Evolutionary conservation across 176 grass and related monocot genomes (phyloP).

Genomic region (Eragrostis curvula): DNA sequence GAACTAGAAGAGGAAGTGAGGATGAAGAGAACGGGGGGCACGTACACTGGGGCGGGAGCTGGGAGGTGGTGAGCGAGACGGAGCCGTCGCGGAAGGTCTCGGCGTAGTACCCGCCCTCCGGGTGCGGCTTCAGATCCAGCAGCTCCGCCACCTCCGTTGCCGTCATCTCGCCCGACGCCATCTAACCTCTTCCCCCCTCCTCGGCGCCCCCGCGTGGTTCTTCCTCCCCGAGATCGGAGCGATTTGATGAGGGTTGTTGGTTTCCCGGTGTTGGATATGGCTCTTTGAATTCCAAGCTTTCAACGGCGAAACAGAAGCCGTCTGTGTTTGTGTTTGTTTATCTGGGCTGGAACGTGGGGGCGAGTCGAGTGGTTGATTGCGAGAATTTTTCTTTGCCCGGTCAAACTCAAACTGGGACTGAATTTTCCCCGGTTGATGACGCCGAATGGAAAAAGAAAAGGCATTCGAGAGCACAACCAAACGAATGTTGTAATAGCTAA

Average conservation of each 20-base stretch:
- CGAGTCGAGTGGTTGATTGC: not conserved
- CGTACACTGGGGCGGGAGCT: constrained; percentile 87
- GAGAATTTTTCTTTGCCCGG: not conserved
- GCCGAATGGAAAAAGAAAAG: not conserved
- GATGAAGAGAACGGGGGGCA: not conserved
- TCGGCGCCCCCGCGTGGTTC: not conserved
- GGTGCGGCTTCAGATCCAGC: constrained; percentile 90
- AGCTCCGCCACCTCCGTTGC: constrained; percentile 69
- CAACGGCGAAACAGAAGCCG: not conserved
- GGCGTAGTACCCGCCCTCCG: constrained; percentile 79
- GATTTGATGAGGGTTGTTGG: not conserved
- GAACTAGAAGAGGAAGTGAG: not conserved
- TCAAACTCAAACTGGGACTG: not conserved
- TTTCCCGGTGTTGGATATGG: not conserved
- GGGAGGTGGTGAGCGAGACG: constrained; percentile 75
- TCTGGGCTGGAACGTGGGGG: not conserved
- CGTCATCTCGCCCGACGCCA: constrained; percentile 60
- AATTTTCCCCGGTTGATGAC: not conserved
- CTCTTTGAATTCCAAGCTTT: not conserved
- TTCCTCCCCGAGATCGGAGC: constrained; percentile 8
- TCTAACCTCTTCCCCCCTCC: not conserved
- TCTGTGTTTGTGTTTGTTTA: not conserved
- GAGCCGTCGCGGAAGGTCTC: constrained; percentile 93
- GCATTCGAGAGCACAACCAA: too few relatives aligned
- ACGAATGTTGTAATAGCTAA: too few relatives aligned